Evolutionary conservation across 495 filamentous ascomycete genomes (phyloP).

Genomic region (Massariosphaeria phaeospora): DNA sequence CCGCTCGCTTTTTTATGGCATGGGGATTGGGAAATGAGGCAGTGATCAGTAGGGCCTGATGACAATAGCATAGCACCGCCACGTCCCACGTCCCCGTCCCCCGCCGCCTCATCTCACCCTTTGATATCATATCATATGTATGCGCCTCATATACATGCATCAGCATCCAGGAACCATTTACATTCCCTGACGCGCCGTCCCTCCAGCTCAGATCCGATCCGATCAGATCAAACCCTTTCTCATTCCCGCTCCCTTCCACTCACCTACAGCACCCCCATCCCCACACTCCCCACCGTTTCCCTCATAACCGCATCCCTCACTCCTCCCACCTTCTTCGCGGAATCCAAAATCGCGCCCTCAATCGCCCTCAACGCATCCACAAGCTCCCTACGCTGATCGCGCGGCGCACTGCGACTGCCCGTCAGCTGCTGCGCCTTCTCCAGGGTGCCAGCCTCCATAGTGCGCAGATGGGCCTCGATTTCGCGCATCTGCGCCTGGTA

Average conservation of each 20-base stretch:
- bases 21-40: neutral
- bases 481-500: constrained; percentile 69
- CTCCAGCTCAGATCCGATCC: neutral
- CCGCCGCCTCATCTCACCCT: neutral
- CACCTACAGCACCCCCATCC: constrained; percentile 10
- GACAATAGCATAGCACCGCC: neutral
- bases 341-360: constrained; percentile 69
- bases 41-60: neutral
- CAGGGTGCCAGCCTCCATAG: constrained; percentile 64
- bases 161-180: too few species aligned
- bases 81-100: neutral
- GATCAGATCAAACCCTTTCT: neutral
- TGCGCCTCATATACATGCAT: neutral
- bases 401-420: constrained; percentile 44
- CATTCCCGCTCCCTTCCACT: too few species aligned
- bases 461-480: constrained; percentile 75
- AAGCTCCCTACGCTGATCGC: constrained; percentile 54
- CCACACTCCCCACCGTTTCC: constrained; percentile 27
- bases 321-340: constrained; percentile 64
- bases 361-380: constrained; percentile 68
- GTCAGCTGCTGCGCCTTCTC: constrained; percentile 66
- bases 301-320: constrained; percentile 67
- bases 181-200: neutral
- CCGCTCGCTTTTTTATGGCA: neutral
- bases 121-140: neutral